Evolutionary conservation across 2,329 filamentous ascomycete genomes (phyloP).

Genomic region (Claviceps quebecensis): DNA sequence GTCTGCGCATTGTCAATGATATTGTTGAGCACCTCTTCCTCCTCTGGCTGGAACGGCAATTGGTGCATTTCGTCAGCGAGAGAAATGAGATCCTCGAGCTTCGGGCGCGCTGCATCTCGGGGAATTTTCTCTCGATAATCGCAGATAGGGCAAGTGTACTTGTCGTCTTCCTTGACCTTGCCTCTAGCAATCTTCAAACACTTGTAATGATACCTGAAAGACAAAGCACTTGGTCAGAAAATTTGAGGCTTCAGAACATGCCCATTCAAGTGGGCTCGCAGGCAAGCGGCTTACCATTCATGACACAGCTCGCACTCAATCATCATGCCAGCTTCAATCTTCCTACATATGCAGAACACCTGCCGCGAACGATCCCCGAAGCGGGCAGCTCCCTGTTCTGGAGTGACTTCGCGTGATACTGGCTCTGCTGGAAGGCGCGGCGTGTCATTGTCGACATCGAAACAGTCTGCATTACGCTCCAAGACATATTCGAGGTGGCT

Average conservation of each 20-base stretch:
- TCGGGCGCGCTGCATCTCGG: slow-evolving; percentile 86
- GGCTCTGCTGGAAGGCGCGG: slow-evolving; percentile 85
- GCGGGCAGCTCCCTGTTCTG: slow-evolving; percentile 35
- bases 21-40: slow-evolving; percentile 71
- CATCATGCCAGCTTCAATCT: slow-evolving; percentile 94
- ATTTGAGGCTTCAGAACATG: background rate
- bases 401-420: slow-evolving; percentile 65
- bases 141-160: slow-evolving; percentile 95
- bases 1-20: slow-evolving; percentile 75
- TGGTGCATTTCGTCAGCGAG: slow-evolving; percentile 72
- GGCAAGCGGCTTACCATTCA: slow-evolving; percentile 58
- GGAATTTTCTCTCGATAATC: slow-evolving; percentile 96
- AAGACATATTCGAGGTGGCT: slow-evolving; percentile 89
- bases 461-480: slow-evolving; percentile 79
- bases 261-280: slow-evolving; percentile 5
- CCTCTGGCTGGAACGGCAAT: slow-evolving; percentile 89
- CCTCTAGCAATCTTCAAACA: slow-evolving; percentile 95
- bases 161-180: slow-evolving; percentile 96
- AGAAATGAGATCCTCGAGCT: slow-evolving; percentile 72
- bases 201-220: slow-evolving; percentile 80
- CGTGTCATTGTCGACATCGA: slow-evolving; percentile 72
- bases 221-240: background rate
- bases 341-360: slow-evolving; percentile 94
- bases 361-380: slow-evolving; percentile 55
- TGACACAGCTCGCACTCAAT: slow-evolving; percentile 97